Evolutionary conservation across 1,284 basidiomycete species (phyloP), one percentile per base, ranked within the genome.

Genomic region (Moesziomyces antarcticus): DNA sequence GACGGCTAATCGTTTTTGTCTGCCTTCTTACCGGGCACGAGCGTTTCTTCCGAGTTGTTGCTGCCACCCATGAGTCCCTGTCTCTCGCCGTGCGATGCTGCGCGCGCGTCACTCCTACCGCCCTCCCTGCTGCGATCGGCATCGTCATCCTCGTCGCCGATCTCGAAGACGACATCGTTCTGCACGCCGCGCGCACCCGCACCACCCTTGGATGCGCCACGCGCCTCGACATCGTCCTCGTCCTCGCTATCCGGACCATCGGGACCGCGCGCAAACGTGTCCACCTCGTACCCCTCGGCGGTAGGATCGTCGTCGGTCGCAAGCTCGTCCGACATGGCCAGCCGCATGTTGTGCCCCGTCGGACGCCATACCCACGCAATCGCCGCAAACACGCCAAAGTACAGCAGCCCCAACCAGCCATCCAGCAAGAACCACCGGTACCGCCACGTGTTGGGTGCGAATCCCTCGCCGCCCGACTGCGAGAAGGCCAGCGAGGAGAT

Each of bases 371-470:
- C 87, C 86, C 90, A 97, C 3, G 92, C 90, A 70, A 98, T 93
- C 10, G 89, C 87, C 48, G 87, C 85, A 84, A 99, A 98, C 47
- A 91, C 90, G 30, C 50, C 47, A 10, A 85, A 71, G 61, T 85
- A 85, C 10, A 85, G 89, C 30, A 94, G 86, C 1, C 92, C 89
- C 30, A 98, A 88, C 88, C 93, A 97, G n/a, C 94, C 97, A 79
- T 99, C 97, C 45, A 99, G 88, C 16, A 99, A 86, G 89, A 94
- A 93, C 97, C 97, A 99, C 52, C 95, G 90, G 55, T 90, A 89
- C 72, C 89, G 89, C 96, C 96, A 99, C n/a, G 93, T 92, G 69
- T 91, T 91, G 2, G 95, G 92, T 8, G 93, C 91, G 81, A 96
- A 98, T 82, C 96, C 92, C 88, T 97, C 93, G 9, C 92, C 91